Conservation (phyloP, 352 stramenopile species). For the Hyphochytrium catenoides region DNA sequence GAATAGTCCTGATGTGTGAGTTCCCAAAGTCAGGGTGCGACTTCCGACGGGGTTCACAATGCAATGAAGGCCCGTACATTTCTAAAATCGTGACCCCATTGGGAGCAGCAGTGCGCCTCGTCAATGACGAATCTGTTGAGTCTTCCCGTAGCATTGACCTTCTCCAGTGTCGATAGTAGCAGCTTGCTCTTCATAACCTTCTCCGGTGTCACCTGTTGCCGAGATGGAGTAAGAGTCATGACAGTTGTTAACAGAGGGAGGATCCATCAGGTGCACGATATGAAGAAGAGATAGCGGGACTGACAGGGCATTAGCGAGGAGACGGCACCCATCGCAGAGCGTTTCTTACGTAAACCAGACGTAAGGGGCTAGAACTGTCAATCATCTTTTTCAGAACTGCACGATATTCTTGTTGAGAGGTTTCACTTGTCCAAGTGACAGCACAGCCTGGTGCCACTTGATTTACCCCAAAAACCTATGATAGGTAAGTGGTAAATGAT, state of each 20-base stretch:
- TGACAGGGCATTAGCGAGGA: conserved; percentile 10
- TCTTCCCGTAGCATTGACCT: conserved; percentile 36
- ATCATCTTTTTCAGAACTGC: conserved; percentile 55
- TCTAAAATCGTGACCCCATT: conserved; percentile 59
- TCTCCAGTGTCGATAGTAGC: conserved; percentile 70
- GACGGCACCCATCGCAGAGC: conserved; percentile 18
- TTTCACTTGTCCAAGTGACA: conserved; percentile 22
- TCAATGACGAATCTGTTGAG: conserved; percentile 80
- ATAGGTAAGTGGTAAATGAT: conserved; percentile 12
- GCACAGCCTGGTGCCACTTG: conserved; percentile 22
- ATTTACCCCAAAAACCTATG: conserved; percentile 45
- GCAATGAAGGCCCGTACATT: conserved; percentile 14
- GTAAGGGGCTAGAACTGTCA: conserved; percentile 22
- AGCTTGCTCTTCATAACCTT: conserved; percentile 66
- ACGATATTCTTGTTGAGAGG: conserved; percentile 21
- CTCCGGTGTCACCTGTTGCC: conserved; percentile 75
- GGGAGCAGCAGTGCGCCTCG: conserved; percentile 54
- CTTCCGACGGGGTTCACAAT: conserved; percentile 5
- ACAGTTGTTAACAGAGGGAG: conserved; percentile 15
- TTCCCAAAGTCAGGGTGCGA: conserved; percentile 13
- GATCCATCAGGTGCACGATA: too few relatives aligned
- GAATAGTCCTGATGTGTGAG: conserved; percentile 45
- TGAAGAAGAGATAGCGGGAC: conserved; percentile 44
- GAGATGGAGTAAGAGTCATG: conserved; percentile 17
- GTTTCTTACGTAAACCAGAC: conserved; percentile 10